Base-by-base conservation (phyloP, 768 basidiomycete species). In the Phallus indusiatus region DNA sequence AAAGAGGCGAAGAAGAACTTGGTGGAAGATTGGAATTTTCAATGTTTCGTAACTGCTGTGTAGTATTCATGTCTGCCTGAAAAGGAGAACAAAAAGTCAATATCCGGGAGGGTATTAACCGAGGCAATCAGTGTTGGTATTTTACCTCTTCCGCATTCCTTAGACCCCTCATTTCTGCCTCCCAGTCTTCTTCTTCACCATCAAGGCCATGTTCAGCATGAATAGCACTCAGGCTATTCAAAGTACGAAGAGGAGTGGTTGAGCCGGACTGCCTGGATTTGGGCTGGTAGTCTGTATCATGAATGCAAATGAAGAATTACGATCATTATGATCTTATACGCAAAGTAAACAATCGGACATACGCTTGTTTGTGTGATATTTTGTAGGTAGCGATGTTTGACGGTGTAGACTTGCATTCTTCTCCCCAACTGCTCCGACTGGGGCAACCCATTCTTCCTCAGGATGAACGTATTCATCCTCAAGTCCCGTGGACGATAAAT, bases 141-240 rank as follows among this genome's bases (percentile, higher is more conserved):
- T n/a, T 63, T 62, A 88, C 89, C 72, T 88, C 86, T 34, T 88
- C 87, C 55, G 84, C 85, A 60, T 81, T 75, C 12, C 75, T 73
- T 68, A 80, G 72, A 71, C 77, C 79, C 18, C 76, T 71, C 70
- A 85, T 78, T 46, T 83, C 82, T 47, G 78, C 74, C 69, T 89
- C 87, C 90, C 90, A 93, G 58, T 89, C 86, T 63, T 91, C 90
- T 61, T 65, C 65, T 24, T 90, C 90, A 64, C 85, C 88, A 65
- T 93, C 90, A 66, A 89, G 86, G 47, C 88, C 89, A 51, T 67
- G 67, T 56, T 66, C 67, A 8, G 67, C 67, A 54, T 87, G 83
- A 71, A 93, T 92, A 56, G 87, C 87, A 36, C 86, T 81, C 55
- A 93, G 81, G 69, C 88, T 91, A 66, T 90, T 91, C 71, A 91